phyloP scores from a whole-genome alignment of 2,329 filamentous ascomycete species.

The Epichloe coenophiala region DNA sequence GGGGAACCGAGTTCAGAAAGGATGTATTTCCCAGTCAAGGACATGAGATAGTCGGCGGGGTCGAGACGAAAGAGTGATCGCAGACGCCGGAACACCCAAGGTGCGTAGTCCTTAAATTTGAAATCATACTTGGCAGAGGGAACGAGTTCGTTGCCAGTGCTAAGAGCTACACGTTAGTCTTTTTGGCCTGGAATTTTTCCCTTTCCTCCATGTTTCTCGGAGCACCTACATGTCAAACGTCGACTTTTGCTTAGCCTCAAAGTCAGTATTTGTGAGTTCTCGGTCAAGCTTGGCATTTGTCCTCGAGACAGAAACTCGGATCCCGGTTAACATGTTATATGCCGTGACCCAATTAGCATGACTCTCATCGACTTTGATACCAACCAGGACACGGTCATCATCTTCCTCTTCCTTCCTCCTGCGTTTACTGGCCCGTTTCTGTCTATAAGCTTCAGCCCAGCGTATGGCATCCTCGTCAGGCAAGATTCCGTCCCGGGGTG shows the following conservation, averaged over 20 bases:
- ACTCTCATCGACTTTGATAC: slow-evolving; percentile 93
- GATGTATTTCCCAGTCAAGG: slow-evolving; percentile 95
- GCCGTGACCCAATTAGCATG: slow-evolving; percentile 96
- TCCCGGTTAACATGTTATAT: slow-evolving; percentile 99
- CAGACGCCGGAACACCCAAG: slow-evolving; percentile 94
- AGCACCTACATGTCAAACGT: slow-evolving; percentile 85
- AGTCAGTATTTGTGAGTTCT: slow-evolving; percentile 79
- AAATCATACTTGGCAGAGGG: slow-evolving; percentile 99
- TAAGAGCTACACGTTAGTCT: slow-evolving; percentile 20
- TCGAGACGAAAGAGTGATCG: slow-evolving; percentile 81
- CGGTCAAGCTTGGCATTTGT: slow-evolving; percentile 96
- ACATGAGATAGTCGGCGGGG: slow-evolving; percentile 96
- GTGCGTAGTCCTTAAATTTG: slow-evolving; percentile 99
- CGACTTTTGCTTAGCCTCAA: slow-evolving; percentile 89
- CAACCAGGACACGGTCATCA: slow-evolving; percentile 87
- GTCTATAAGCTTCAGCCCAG: slow-evolving; percentile 86
- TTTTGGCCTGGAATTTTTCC: neutral
- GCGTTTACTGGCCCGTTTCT: slow-evolving; percentile 80
- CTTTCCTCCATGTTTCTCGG: too few species aligned
- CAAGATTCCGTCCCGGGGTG: slow-evolving; percentile 67
- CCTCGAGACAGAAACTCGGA: slow-evolving; percentile 88
- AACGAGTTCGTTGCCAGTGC: slow-evolving; percentile 90
- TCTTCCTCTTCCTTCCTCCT: slow-evolving; percentile 75
- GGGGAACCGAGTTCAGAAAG: slow-evolving; percentile 96
- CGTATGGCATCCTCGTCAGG: slow-evolving; percentile 83